A percentile compares a stretch with the other conserved stretches of the same genome.
These are phyloP conservation scores for Pleurotus tuoliensis DNA, from an alignment of 768 basidiomycete species.

Conservation along the genomic window DNA sequence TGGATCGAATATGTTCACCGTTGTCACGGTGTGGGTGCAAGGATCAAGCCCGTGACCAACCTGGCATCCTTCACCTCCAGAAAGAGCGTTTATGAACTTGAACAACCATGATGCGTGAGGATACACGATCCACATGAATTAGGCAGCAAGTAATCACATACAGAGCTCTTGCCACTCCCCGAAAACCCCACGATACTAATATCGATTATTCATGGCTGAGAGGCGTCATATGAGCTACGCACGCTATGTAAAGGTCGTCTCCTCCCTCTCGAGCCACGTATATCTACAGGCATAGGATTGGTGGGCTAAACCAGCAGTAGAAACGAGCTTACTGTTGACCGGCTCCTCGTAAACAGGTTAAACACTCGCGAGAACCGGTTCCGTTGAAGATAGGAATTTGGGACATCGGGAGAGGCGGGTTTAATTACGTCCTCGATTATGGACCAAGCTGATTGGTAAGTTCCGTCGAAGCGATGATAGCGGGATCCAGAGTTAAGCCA, in stretches of 20 bases:
- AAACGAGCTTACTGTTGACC: neutral
- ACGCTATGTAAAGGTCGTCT: neutral
- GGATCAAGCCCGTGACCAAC: neutral
- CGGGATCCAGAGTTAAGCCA: slow-evolving; percentile 35
- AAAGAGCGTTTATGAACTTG: slow-evolving; percentile 1
- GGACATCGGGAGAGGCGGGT: too few relatives aligned
- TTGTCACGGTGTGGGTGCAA: neutral
- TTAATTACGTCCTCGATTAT: slow-evolving; percentile 29
- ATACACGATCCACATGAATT: neutral
- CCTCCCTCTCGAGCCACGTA: neutral
- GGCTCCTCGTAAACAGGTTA: neutral
- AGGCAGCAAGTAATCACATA: neutral
- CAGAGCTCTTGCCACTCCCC: slow-evolving; percentile 3
- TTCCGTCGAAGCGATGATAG: slow-evolving; percentile 31
- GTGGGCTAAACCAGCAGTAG: neutral
- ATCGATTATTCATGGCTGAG: neutral
- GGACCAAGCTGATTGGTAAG: slow-evolving; percentile 29
- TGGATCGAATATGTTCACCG: neutral
- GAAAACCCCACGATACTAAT: neutral
- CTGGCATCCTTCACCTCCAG: neutral
- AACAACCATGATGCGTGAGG: neutral
- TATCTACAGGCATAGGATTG: neutral
- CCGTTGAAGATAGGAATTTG: too few relatives aligned
- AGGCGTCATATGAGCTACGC: neutral
- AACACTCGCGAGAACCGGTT: neutral